Evolutionary conservation across 1,284 basidiomycete species (phyloP), one percentile per base, ranked within the genome.

Genomic region (Naganishia albida): DNA sequence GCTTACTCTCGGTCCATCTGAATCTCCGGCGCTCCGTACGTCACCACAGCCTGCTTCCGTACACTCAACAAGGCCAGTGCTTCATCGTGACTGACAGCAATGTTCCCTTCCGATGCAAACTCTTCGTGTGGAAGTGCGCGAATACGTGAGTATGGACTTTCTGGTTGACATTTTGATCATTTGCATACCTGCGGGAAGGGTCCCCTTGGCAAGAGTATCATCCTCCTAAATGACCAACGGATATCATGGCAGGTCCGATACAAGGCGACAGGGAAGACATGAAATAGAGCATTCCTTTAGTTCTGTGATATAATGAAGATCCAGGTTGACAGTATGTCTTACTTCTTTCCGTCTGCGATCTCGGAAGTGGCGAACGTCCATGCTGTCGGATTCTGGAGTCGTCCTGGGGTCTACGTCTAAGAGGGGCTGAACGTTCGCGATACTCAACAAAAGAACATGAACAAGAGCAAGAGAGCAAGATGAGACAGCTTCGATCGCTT

Each of bases 311-410:
- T n/a, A 30, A 53, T 15, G 18, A 53, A 13, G 26, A 10, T 10
- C 49, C 18, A 15, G 26, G 18, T 12, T 51, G 12, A 38, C 13
- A 28, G 30, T 53, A 20, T 34, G 34, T 49, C 57, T 60, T 60
- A 60, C 57, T 60, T 60, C 57, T 60, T 60, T 49, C 57, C 57
- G 57, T 49, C 57, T 60, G 8, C 57, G 57, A n/a, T 60, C 34
- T 50, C 57, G 57, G 28, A 60, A 60, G 34, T 60, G 57, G 38
- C 57, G 57, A 20, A 60, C 57, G 46, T 60, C 57, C 57, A 60
- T 60, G 26, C 25, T 60, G 38, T 40, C 57, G 23, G 4, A 34
- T 34, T 10, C 34, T 10, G 10, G 10, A 34, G 34, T 10, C 6
- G 34, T 34, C 34, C 34, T 34, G 34, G 34, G 34, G 34, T 34